Evolutionary conservation across 805 yeast species (phyloP).

Genomic region (Candida bentonensis): DNA sequence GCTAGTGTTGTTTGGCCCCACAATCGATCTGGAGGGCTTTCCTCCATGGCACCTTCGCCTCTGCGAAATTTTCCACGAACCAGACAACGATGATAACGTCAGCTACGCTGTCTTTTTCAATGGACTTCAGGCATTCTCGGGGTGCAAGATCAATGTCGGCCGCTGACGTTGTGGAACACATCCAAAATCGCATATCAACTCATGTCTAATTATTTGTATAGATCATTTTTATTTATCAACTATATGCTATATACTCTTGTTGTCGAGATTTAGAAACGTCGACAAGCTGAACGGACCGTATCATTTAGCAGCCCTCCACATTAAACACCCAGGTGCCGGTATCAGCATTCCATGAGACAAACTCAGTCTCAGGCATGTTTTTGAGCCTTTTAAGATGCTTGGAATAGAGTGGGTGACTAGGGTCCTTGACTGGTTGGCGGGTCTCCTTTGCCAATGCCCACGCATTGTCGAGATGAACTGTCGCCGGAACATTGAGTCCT

Average conservation of each 20-base stretch:
- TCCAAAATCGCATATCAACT: too few relatives aligned
- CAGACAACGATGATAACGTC: slow-evolving; percentile 62
- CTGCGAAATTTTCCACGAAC: slow-evolving; percentile 82
- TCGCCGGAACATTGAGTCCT: slow-evolving; percentile 69
- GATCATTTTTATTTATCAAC: too few relatives aligned
- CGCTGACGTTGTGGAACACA: too few relatives aligned
- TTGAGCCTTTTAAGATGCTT: slow-evolving; percentile 58
- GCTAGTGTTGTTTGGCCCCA: slow-evolving; percentile 72
- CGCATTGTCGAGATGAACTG: slow-evolving; percentile 62
- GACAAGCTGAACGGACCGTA: too few relatives aligned
- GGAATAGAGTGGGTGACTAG: slow-evolving; percentile 54
- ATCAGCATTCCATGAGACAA: slow-evolving; percentile 62
- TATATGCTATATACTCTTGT: too few relatives aligned
- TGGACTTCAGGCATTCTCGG: slow-evolving; percentile 36
- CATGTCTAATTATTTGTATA: too few relatives aligned
- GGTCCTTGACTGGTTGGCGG: slow-evolving; percentile 60
- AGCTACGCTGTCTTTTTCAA: slow-evolving; percentile 66
- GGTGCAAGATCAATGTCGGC: slow-evolving; percentile 81
- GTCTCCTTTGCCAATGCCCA: slow-evolving; percentile 67
- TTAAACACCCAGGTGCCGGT: slow-evolving; percentile 33
- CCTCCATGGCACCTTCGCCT: slow-evolving; percentile 97
- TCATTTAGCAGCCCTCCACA: slow-evolving; percentile 15
- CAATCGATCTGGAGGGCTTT: slow-evolving; percentile 77
- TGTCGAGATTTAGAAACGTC: too few relatives aligned
- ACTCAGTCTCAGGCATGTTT: slow-evolving; percentile 41